These are phyloP conservation scores for Neostapfia colusana DNA, from an alignment of 176 grass and related monocot genomes.

Conservation along the genomic window DNA sequence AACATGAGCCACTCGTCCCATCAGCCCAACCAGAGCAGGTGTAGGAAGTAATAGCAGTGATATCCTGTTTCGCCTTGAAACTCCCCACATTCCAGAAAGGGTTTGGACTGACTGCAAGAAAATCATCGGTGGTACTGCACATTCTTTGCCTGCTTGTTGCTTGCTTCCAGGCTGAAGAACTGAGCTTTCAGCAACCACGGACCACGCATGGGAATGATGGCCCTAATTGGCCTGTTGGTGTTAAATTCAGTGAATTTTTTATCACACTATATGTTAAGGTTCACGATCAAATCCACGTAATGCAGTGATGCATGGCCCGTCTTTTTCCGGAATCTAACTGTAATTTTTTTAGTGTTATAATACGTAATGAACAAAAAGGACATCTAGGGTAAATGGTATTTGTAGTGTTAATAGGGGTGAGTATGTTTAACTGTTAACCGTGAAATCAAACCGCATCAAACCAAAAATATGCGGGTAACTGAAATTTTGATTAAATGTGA, in stretches of 20 bases:
- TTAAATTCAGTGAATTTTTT: slow-evolving; percentile 4
- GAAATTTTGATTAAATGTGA: too few species aligned
- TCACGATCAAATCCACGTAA: neutral
- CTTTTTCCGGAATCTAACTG: neutral
- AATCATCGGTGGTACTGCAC: neutral
- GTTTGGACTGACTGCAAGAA: slow-evolving; percentile 1
- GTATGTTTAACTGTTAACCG: too few species aligned
- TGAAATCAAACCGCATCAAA: too few species aligned
- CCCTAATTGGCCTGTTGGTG: slow-evolving; percentile 19
- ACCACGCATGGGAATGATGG: neutral
- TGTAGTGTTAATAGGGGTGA: too few species aligned
- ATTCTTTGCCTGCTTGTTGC: slow-evolving; percentile 12
- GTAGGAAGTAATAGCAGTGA: slow-evolving; percentile 4
- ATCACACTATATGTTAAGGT: slow-evolving; percentile 11
- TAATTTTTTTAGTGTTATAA: too few species aligned
- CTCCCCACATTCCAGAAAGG: neutral
- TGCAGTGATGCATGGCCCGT: neutral
- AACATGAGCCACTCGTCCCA: slow-evolving; percentile 53
- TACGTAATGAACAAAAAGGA: too few species aligned
- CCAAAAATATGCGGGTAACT: too few species aligned
- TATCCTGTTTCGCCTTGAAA: neutral
- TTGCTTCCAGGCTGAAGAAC: neutral
- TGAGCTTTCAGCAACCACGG: neutral
- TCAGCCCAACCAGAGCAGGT: slow-evolving; percentile 38
- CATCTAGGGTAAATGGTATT: too few species aligned